These are phyloP conservation scores for Gleditsia sinensis DNA, from an alignment of 306 rosid genomes.

Conservation along the genomic window DNA sequence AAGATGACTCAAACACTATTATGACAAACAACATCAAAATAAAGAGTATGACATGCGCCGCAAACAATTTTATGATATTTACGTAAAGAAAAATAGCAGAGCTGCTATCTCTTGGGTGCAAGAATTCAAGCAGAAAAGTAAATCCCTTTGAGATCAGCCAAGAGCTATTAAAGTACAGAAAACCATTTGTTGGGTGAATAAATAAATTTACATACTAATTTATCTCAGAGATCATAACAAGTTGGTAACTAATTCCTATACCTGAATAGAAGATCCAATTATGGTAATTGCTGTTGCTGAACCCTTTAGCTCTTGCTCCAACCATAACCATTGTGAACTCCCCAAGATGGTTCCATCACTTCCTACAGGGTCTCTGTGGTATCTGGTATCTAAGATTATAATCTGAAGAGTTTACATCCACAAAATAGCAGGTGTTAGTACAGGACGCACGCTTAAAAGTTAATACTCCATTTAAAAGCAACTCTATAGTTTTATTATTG, in stretches of 20 bases:
- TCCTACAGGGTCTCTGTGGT: constrained; percentile 76
- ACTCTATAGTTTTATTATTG: constrained; percentile 3
- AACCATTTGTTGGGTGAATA: not conserved
- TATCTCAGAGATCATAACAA: constrained; percentile 1
- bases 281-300: constrained; percentile 66
- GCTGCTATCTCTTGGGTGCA: not conserved
- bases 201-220: not conserved
- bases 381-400: constrained; percentile 71
- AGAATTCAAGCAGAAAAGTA: constrained; percentile 22
- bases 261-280: constrained; percentile 86
- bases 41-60: not conserved
- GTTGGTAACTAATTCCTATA: constrained; percentile 16
- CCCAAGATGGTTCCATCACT: constrained; percentile 84
- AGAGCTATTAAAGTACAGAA: constrained; percentile 5
- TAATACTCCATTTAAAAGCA: not conserved
- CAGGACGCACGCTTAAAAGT: constrained; percentile 23
- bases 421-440: constrained; percentile 24
- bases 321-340: constrained; percentile 73
- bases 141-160: not conserved
- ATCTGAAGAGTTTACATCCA: constrained; percentile 36
- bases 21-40: not conserved
- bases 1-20: not conserved
- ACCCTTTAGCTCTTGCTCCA: constrained; percentile 68
- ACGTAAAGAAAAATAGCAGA: not conserved
- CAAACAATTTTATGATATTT: not conserved